A percentile compares a stretch with the other conserved stretches of the same genome.
phyloP scores from a whole-genome alignment of 176 grass and related monocot species.

The Saccharum spontaneum region DNA sequence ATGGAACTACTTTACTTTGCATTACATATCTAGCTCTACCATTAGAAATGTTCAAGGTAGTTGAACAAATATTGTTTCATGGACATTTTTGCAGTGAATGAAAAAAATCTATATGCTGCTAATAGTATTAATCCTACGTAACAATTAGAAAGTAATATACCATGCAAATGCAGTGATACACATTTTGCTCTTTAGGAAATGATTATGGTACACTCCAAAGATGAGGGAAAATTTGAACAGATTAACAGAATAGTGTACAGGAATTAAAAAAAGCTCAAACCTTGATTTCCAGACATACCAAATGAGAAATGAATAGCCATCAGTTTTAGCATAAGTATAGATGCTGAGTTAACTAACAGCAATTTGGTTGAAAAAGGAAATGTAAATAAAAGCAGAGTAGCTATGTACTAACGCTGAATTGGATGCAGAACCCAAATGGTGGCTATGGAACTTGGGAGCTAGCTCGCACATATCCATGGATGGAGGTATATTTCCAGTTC shows the following conservation, averaged over 20 bases:
- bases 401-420: slow-evolving; percentile 18
- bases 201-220: background rate
- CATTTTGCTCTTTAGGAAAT: background rate
- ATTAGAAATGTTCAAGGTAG: background rate
- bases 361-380: background rate
- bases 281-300: background rate
- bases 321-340: slow-evolving; percentile 1
- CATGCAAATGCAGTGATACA: background rate
- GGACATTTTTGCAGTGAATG: background rate
- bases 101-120: background rate
- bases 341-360: background rate
- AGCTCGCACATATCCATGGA: slow-evolving; percentile 65
- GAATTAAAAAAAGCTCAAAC: background rate
- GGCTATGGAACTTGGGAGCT: slow-evolving; percentile 74
- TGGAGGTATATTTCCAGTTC: slow-evolving; percentile 46
- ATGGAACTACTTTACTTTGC: slow-evolving; percentile 22
- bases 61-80: slow-evolving; percentile 1
- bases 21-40: background rate
- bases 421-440: slow-evolving; percentile 64
- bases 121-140: background rate
- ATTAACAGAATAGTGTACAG: background rate
- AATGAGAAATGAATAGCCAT: background rate
- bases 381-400: background rate
- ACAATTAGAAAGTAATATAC: background rate
- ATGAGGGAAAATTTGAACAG: slow-evolving; percentile 4